A percentile compares a stretch with the other conserved stretches of the same genome.
These are phyloP conservation scores for Eragrostis curvula DNA, from an alignment of 176 grass and related monocot species.

Conservation along the genomic window DNA sequence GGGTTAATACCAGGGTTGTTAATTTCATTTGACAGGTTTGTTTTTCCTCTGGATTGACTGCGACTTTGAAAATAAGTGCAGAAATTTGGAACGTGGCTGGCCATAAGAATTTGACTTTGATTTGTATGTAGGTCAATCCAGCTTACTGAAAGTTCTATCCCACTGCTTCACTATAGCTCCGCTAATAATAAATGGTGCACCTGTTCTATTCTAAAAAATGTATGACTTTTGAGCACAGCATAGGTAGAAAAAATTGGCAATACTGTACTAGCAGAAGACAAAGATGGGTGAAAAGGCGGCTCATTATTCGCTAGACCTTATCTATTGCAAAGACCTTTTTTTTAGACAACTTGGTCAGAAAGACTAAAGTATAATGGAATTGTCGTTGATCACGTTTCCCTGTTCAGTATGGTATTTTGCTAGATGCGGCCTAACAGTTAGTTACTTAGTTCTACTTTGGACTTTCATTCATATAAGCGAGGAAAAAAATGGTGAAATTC, in stretches of 20 bases:
- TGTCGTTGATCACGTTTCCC: background rate
- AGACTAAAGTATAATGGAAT: background rate
- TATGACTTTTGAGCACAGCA: background rate
- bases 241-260: background rate
- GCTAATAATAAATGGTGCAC: background rate
- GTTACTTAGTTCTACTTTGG: too few relatives aligned
- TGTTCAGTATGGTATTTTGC: background rate
- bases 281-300: background rate
- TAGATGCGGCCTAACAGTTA: too few relatives aligned
- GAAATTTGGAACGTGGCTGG: background rate
- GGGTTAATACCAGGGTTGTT: too few relatives aligned
- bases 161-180: background rate
- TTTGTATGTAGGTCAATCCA: background rate
- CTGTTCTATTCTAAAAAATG: background rate
- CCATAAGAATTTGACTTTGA: background rate
- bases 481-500: too few relatives aligned
- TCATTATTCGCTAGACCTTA: background rate
- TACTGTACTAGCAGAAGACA: background rate
- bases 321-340: background rate
- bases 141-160: background rate
- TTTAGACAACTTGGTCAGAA: background rate
- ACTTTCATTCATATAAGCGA: too few relatives aligned
- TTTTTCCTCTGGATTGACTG: background rate
- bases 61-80: background rate
- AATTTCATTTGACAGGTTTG: background rate